Evolutionary conservation across 2,329 filamentous ascomycete genomes (phyloP), one percentile per base, ranked within the genome.

Genomic region (Sclerotinia nivalis): DNA sequence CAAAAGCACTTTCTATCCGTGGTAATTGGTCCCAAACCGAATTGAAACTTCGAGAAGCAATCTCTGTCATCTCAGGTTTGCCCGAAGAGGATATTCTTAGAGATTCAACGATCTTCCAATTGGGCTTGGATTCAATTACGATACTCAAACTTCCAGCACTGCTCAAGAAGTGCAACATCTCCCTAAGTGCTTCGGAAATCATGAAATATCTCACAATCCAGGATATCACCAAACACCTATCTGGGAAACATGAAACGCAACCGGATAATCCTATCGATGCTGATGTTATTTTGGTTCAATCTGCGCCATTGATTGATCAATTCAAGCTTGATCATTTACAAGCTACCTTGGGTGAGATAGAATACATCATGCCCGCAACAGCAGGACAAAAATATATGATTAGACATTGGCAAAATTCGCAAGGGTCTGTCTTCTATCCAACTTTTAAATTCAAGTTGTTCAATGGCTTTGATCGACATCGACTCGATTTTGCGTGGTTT

Each of bases 71-170:
- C 0, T 91, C 93, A 0, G 86, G 85, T 22, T 80, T 91, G 0
- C 82, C 88, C 0, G 79, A 83, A 25, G 77, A 83, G 0, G 82
- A 87, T 1, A 91, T 97, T 66, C 79, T 81, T 3, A 84, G 84
- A 69, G 82, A 84, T 0, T 86, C 89, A 65, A 92, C 86, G 0
- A 86, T 97, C 18, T 97, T 96, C 79, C 89, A 96, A 72, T 84
- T 97, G 1, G 94, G 94, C 0, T 86, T 97, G 1, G 94, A 97
- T 78, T 97, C 94, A 0, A 97, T 97, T 78, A 95, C 90, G 73
- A 91, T 93, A 1, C 96, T 97, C 81, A 96, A 96, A 76, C 88
- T 93, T 4, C 88, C 89, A 12, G 86, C 90, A 0, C 82, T 93
- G 10, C 82, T 97, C 5, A 88, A 87, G 55, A 91, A 87, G 73